Percentiles rank a stretch among this genome's conserved stretches.
These are phyloP conservation scores for Coemansia sp. DNA, from an alignment of 192 early-diverging fungal genomes.

Conservation along the genomic window DNA sequence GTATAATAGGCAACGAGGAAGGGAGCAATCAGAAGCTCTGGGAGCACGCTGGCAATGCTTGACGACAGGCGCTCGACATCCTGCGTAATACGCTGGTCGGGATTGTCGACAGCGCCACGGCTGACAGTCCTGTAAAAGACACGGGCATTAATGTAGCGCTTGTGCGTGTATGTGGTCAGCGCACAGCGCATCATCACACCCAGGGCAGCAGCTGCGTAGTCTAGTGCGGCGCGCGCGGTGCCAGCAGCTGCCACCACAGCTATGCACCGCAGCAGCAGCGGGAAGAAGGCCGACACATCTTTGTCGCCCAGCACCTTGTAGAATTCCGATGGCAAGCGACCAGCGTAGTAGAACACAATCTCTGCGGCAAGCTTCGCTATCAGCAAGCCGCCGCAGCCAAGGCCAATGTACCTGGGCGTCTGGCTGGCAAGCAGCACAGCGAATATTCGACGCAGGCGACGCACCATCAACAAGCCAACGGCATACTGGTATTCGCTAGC, in stretches of 20 bases:
- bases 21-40: conserved; percentile 69
- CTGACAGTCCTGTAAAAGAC: conserved; percentile 59
- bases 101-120: conserved; percentile 65
- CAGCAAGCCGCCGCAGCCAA: conserved; percentile 23
- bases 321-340: conserved; percentile 68
- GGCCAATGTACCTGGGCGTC: conserved; percentile 15
- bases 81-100: conserved; percentile 88
- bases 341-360: conserved; percentile 63
- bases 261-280: conserved; percentile 56
- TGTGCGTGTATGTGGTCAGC: conserved; percentile 64
- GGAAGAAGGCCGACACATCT: conserved; percentile 59
- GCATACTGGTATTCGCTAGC: conserved; percentile 22
- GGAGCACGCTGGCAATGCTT: conserved; percentile 50
- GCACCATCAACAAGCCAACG: conserved; percentile 25
- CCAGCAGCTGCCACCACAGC: conserved; percentile 58
- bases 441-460: conserved; percentile 20
- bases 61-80: conserved; percentile 78
- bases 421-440: conserved; percentile 6
- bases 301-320: conserved; percentile 69
- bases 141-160: conserved; percentile 58
- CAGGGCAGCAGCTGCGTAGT: conserved; percentile 61
- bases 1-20: conserved; percentile 78
- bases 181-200: conserved; percentile 59
- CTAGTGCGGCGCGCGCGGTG: conserved; percentile 58
- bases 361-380: conserved; percentile 31